Evolutionary conservation across 2,329 filamentous ascomycete species (phyloP), one percentile per base, ranked within the genome.

Genomic region (Alternaria longipes): DNA sequence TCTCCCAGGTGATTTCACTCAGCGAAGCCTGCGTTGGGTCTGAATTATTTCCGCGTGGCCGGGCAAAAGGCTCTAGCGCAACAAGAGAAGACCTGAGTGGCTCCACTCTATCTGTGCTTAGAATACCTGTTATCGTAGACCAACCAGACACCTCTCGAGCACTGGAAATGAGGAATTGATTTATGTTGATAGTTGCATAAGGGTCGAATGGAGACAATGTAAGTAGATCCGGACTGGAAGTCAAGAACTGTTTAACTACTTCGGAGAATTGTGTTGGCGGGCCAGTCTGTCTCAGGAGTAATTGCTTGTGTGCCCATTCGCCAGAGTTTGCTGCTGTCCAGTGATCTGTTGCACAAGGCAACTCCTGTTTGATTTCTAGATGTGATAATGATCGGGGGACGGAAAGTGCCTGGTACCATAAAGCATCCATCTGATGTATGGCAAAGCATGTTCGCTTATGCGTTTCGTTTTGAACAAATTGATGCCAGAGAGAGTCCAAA

Each of bases 351-450:
- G 32, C 69, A 66, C 40, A 71, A 70, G 28, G 71, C 67, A 36
- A 36, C 14, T 36, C 34, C 14, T 36, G 34, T 16, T 36, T 36
- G 14, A 36, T 36, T 24, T 72, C 68, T 16, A 72, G 44, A 40
- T 70, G 67, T 7, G 70, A 72, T n/a, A 72, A 56, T 3, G 63
- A 67, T 3, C 68, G 65, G 6, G 68, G 70, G 4, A 71, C 62
- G 5, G 68, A 72, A 3, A 72, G 53, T 20, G 69, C 62, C 42
- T 72, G 68, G 41, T 71, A 70, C 64, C 68, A 71, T 32, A 69
- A 50, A n/a, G 63, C 55, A 42, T 67, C 64, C 30, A 71, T 65
- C 24, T 71, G 66, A 28, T 71, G 68, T 6, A 71, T 47, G 41
- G 68, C 65, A 38, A 65, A 71, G 6, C 63, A 34, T 8, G 66